Conservation (phyloP, 164 flowering plant genomes). For the Aristolochia californica region DNA sequence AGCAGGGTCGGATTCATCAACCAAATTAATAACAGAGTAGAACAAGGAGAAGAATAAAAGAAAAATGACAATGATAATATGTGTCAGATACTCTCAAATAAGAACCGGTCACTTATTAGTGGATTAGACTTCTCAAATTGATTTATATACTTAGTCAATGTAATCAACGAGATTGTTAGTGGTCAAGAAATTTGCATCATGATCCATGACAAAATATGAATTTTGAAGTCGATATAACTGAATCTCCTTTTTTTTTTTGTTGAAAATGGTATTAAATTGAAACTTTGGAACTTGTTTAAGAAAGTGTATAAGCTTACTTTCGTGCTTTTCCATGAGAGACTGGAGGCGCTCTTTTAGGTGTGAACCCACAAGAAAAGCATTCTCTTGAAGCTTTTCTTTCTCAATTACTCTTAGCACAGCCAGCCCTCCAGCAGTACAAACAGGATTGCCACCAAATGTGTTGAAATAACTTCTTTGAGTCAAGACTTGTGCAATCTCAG, state of each 20-base stretch:
- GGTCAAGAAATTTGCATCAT: too few species aligned
- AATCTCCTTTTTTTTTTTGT: neutral
- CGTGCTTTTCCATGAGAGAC: constrained; percentile 62
- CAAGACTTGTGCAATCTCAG: constrained; percentile 81
- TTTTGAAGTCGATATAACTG: too few species aligned
- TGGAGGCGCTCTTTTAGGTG: constrained; percentile 61
- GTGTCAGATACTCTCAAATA: too few species aligned
- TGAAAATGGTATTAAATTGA: neutral
- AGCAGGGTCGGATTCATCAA: neutral
- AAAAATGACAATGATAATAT: too few species aligned
- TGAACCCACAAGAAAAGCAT: constrained; percentile 65
- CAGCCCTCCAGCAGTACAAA: constrained; percentile 81
- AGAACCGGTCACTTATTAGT: too few species aligned
- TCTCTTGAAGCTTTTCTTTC: constrained; percentile 80
- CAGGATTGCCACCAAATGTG: constrained; percentile 96
- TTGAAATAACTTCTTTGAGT: constrained; percentile 69
- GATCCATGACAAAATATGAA: too few species aligned
- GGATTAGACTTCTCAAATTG: too few species aligned
- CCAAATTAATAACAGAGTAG: neutral
- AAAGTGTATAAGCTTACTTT: constrained; percentile 37
- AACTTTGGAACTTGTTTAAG: neutral
- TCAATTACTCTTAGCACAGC: constrained; percentile 84
- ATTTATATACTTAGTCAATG: too few species aligned
- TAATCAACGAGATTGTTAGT: too few species aligned
- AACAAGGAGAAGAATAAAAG: neutral